Evolutionary conservation across 768 basidiomycete species (phyloP).

Genomic region (Mycena haematopus): DNA sequence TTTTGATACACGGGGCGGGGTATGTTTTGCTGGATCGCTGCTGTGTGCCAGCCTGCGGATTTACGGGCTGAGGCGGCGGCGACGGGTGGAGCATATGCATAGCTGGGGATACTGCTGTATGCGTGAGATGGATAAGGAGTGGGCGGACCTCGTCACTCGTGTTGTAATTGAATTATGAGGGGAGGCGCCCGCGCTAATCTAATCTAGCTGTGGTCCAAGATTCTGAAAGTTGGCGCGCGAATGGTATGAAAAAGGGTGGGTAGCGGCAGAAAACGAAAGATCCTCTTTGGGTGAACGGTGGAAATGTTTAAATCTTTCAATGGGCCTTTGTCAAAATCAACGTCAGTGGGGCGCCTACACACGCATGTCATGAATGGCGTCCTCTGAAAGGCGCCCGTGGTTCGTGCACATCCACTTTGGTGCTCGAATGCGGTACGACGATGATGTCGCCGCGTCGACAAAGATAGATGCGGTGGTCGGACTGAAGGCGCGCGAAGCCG

Average conservation of each 20-base stretch:
- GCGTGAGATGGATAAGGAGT: not conserved
- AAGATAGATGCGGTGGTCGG: no score
- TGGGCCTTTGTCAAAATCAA: no score
- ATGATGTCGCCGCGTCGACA: no score
- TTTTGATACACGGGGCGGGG: conserved; percentile 1
- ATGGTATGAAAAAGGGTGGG: not conserved
- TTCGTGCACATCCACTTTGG: no score
- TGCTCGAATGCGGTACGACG: no score
- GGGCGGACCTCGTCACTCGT: not conserved
- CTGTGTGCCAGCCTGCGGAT: not conserved
- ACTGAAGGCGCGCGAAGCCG: no score
- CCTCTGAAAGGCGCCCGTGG: no score
- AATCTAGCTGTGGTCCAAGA: conserved; percentile 6
- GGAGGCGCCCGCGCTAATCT: conserved; percentile 12
- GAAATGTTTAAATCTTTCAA: no score
- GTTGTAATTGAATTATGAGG: not conserved
- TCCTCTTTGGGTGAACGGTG: no score
- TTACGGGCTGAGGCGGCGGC: not conserved
- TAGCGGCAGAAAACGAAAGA: no score
- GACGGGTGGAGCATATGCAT: not conserved
- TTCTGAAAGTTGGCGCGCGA: conserved; percentile 2
- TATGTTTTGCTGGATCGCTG: not conserved
- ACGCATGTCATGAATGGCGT: no score
- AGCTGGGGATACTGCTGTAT: not conserved
- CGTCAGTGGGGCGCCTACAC: no score